Percentiles rank a stretch among this genome's conserved stretches.
phyloP scores from a whole-genome alignment of 495 filamentous ascomycete species.

The Tuber calosporum region DNA sequence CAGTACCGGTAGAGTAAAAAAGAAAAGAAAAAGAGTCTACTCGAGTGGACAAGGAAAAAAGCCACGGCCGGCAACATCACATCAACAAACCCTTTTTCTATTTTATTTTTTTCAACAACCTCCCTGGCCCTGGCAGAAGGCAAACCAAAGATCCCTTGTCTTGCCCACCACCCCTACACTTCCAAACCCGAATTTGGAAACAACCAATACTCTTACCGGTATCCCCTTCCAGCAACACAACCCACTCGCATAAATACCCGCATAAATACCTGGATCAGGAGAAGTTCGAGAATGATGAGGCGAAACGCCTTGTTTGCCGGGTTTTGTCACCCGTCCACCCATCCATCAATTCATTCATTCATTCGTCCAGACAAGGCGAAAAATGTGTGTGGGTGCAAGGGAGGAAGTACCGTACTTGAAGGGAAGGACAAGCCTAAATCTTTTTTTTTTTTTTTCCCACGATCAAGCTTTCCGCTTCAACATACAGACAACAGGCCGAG shows the following conservation, averaged over 20 bases:
- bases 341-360: background rate
- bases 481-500: background rate
- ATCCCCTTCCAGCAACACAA: slow-evolving; percentile 8
- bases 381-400: background rate
- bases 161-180: background rate
- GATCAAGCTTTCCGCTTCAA: background rate
- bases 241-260: slow-evolving; percentile 13
- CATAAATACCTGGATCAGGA: slow-evolving; percentile 22
- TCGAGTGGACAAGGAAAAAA: background rate
- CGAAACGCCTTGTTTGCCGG: slow-evolving; percentile 26
- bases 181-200: background rate
- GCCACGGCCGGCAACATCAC: background rate
- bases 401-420: no score
- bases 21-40: background rate
- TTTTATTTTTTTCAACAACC: background rate
- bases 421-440: background rate
- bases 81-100: background rate
- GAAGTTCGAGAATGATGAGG: slow-evolving; percentile 23
- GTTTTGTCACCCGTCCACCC: no score
- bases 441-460: background rate
- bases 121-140: background rate
- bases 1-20: background rate
- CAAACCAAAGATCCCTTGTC: background rate
- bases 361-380: background rate
- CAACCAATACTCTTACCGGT: background rate